Base-by-base conservation (phyloP, 805 yeast genomes). In the Metschnikowia matae region DNA sequence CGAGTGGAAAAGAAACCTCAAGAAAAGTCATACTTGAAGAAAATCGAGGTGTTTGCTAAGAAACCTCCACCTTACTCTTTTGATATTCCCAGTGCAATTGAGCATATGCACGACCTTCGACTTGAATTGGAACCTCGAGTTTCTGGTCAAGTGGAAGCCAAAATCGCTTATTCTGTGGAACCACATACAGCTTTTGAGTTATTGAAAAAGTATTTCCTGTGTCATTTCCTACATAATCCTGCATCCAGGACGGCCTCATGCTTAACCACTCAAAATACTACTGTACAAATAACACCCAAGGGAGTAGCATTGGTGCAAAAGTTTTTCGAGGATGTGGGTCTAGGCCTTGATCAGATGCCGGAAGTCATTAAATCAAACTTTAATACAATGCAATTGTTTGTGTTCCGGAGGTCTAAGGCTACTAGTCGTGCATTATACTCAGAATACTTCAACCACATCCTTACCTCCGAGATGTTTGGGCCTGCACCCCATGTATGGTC, bases 281-380 rank as follows among this genome's bases (percentile, higher is more conserved):
- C 71, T 2, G 62, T 89, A 29, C 97, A 92, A 62, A 96, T 96
- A 3, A 89, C 97, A 0, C 90, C 97, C 0, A 92, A 92, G 61
- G 98, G 97, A 1, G 82, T 89, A 6, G 83, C 89, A 0, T 61
- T 89, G 0, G 65, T 91, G 2, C 81, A 80, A 45, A 70, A 74
- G 15, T 89, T 84, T 62, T 82, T 85, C 53, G 70, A 73, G 46
- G 78, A 71, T 39, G 65, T 76, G 43, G 95, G 90, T 0, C 64
- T 83, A 44, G 72, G 68, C 41, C 65, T 65, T 14, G 52, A 59
- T 1, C 50, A 56, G 0, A 59, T 69, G 23, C 84, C 84, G 0
- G 60, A 63, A 0, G 73, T 86, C n/a, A 59, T 89, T 20, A 60
- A 61, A 3, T 80, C 90, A 0, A 67, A 63, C 31, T 77, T 84